A percentile compares a stretch with the other conserved stretches of the same genome.
phyloP scores from a whole-genome alignment of 805 yeast species.

The Lachancea lanzarotensis region DNA sequence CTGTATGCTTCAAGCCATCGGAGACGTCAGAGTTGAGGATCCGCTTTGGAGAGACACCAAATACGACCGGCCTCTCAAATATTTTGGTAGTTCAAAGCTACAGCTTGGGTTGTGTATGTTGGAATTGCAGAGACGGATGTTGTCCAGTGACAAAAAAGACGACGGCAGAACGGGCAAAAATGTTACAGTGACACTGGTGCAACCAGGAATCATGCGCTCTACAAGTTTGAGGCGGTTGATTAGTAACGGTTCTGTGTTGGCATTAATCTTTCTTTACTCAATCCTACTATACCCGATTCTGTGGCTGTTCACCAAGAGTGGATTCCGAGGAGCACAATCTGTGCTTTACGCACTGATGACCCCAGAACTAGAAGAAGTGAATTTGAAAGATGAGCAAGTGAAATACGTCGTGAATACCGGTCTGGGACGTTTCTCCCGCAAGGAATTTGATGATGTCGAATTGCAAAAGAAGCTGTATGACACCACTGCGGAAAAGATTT shows the following conservation, averaged over 20 bases:
- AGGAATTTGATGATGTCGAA: slow-evolving; percentile 56
- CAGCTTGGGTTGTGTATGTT: slow-evolving; percentile 67
- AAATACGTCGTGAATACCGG: slow-evolving; percentile 65
- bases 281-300: slow-evolving; percentile 70
- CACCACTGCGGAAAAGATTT: slow-evolving; percentile 52
- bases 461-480: slow-evolving; percentile 57
- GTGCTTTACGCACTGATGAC: slow-evolving; percentile 60
- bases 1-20: slow-evolving; percentile 74
- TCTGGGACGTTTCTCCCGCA: slow-evolving; percentile 46
- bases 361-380: slow-evolving; percentile 57
- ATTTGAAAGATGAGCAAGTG: slow-evolving; percentile 49
- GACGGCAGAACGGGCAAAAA: slow-evolving; percentile 42
- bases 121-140: slow-evolving; percentile 66
- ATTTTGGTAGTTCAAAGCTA: slow-evolving; percentile 77
- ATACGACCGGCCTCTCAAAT: slow-evolving; percentile 66
- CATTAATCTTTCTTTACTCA: slow-evolving; percentile 50
- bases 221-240: slow-evolving; percentile 75
- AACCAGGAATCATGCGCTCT: slow-evolving; percentile 90
- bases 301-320: slow-evolving; percentile 74
- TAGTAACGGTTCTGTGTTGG: slow-evolving; percentile 65
- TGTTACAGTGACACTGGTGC: slow-evolving; percentile 65
- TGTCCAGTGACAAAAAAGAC: slow-evolving; percentile 49
- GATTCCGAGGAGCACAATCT: slow-evolving; percentile 75
- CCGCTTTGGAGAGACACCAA: slow-evolving; percentile 53
- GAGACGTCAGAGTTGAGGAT: slow-evolving; percentile 53